phyloP scores from a whole-genome alignment of 768 basidiomycete species.

The Hortiboletus flavorubellus region DNA sequence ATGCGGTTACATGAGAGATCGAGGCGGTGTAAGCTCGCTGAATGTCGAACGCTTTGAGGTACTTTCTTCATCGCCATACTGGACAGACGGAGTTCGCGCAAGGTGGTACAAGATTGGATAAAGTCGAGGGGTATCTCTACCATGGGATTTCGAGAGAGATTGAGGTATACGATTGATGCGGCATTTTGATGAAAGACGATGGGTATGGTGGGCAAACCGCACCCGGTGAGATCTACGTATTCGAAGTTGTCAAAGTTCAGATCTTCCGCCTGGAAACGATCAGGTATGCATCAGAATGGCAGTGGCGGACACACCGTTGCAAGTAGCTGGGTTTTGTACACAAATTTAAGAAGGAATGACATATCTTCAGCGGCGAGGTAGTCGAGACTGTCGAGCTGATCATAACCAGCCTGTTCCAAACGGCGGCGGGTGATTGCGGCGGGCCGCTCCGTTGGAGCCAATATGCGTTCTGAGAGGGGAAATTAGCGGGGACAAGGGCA shows the following conservation, averaged over 20 bases:
- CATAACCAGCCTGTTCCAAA: constrained; percentile 87
- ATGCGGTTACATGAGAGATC: constrained; percentile 93
- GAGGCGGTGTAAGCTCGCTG: constrained; percentile 67
- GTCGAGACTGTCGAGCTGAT: constrained; percentile 73
- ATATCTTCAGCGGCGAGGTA: constrained; percentile 75
- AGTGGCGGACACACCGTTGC: constrained; percentile 48
- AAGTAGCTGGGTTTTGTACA: constrained; percentile 77
- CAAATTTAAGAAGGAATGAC: constrained; percentile 83
- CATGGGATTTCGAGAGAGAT: constrained; percentile 92
- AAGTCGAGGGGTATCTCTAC: constrained; percentile 96
- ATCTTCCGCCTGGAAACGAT: constrained; percentile 61
- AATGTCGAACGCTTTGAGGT: constrained; percentile 78
- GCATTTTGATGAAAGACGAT: constrained; percentile 83
- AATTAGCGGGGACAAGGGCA: not conserved
- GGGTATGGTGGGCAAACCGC: constrained; percentile 84
- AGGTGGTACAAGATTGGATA: constrained; percentile 77
- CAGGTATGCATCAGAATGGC: not conserved
- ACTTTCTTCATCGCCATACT: constrained; percentile 95
- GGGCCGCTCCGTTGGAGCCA: constrained; percentile 79
- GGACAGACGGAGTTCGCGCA: constrained; percentile 82
- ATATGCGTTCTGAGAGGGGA: constrained; percentile 63
- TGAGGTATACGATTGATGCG: constrained; percentile 77
- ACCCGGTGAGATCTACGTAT: constrained; percentile 75
- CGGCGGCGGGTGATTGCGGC: constrained; percentile 80
- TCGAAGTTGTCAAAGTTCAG: constrained; percentile 68